Percentiles rank a stretch among this genome's conserved stretches.
Conservation (phyloP, 2,329 filamentous ascomycete genomes). For the Cytospora paraplurivora region DNA sequence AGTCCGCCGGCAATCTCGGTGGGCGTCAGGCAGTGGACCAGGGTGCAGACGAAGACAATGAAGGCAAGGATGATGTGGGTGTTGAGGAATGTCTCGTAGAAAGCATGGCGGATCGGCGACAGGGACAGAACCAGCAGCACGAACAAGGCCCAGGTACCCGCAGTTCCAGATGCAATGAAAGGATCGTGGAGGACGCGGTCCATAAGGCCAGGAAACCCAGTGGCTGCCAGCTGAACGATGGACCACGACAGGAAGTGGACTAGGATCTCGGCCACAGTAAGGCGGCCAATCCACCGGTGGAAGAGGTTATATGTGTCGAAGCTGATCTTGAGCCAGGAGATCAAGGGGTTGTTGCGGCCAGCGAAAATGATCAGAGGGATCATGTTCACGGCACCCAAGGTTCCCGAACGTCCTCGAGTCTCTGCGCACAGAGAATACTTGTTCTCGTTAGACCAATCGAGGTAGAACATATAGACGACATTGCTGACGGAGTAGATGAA, state of each 20-base stretch:
- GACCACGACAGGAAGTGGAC: slow-evolving; percentile 74
- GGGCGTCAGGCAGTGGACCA: slow-evolving; percentile 70
- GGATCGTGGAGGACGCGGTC: slow-evolving; percentile 56
- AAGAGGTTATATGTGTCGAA: slow-evolving; percentile 96
- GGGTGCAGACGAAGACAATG: slow-evolving; percentile 69
- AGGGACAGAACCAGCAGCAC: slow-evolving; percentile 70
- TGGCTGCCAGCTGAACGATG: slow-evolving; percentile 67
- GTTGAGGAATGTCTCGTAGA: slow-evolving; percentile 95
- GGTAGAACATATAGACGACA: slow-evolving; percentile 61
- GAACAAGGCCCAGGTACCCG: slow-evolving; percentile 62
- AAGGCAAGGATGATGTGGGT: slow-evolving; percentile 77
- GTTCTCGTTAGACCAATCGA: slow-evolving; percentile 62
- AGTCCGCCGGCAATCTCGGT: slow-evolving; percentile 66
- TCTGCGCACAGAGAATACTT: slow-evolving; percentile 72
- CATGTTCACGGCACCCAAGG: slow-evolving; percentile 85
- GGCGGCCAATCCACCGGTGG: slow-evolving; percentile 80
- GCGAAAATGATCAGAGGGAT: slow-evolving; percentile 87
- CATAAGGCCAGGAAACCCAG: slow-evolving; percentile 62
- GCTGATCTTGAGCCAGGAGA: slow-evolving; percentile 77
- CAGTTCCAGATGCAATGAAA: slow-evolving; percentile 68
- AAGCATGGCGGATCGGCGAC: slow-evolving; percentile 85
- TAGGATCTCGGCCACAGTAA: slow-evolving; percentile 69
- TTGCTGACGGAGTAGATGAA: slow-evolving; percentile 62
- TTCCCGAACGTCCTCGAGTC: slow-evolving; percentile 82
- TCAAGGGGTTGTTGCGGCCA: slow-evolving; percentile 90